A percentile compares a stretch with the other conserved stretches of the same genome.
These are phyloP conservation scores for Fraxinus cuspidata DNA, from an alignment of 257 asterid genomes.

Conservation along the genomic window DNA sequence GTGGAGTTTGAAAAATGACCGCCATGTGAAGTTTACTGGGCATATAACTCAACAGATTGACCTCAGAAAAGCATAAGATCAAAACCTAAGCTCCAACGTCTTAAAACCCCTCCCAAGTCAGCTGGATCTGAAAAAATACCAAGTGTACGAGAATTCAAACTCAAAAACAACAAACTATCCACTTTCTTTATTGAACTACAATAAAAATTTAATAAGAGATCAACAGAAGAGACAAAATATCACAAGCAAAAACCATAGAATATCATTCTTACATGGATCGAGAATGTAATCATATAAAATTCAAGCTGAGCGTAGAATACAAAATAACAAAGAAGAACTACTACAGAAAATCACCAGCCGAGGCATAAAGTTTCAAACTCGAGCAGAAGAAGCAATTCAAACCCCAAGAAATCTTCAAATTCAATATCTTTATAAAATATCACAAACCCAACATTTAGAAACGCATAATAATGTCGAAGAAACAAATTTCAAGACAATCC, in stretches of 20 bases:
- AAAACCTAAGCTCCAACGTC: constrained; percentile 31
- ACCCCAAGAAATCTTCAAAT: not conserved
- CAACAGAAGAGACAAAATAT: constrained; percentile 7
- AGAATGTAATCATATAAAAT: not conserved
- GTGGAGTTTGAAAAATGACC: constrained; percentile 36
- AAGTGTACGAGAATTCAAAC: constrained; percentile 19
- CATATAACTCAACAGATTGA: constrained; percentile 17
- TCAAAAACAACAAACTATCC: not conserved
- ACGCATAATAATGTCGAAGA: not conserved
- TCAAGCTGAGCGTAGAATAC: constrained; percentile 8
- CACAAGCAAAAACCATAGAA: not conserved
- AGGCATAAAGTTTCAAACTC: constrained; percentile 11
- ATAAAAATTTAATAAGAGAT: not conserved
- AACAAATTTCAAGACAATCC: constrained; percentile 22
- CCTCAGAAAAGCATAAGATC: constrained; percentile 24
- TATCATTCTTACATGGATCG: constrained; percentile 1
- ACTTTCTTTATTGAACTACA: not conserved
- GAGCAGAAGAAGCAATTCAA: not conserved
- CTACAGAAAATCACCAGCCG: not conserved
- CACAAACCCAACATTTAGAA: constrained; percentile 6
- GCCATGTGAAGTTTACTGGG: constrained; percentile 21
- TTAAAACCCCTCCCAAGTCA: constrained; percentile 34
- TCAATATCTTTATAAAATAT: not conserved
- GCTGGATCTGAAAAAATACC: constrained; percentile 48
- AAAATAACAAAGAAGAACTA: not conserved